phyloP scores from a whole-genome alignment of 2,329 filamentous ascomycete species.

The Penicillium fuscoglaucum region DNA sequence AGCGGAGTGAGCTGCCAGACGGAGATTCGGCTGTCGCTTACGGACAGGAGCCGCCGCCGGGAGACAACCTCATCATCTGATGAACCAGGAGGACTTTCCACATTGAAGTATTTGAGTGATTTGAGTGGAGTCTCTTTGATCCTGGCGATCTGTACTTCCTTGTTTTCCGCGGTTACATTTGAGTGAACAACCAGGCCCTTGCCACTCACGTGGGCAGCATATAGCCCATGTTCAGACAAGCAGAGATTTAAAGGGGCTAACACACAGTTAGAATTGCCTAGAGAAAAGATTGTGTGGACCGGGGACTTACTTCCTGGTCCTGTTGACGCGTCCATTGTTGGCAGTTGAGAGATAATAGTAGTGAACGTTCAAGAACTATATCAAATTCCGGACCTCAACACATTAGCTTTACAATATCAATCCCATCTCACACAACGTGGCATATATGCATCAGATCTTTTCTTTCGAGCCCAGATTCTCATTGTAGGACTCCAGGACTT shows the following conservation, averaged over 20 bases:
- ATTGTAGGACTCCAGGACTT: background rate
- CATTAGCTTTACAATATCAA: background rate
- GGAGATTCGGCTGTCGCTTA: constrained; percentile 37
- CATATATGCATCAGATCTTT: background rate
- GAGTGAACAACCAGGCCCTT: constrained; percentile 39
- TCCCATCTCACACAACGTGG: background rate
- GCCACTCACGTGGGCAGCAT: constrained; percentile 30
- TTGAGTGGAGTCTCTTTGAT: constrained; percentile 35
- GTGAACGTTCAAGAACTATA: background rate
- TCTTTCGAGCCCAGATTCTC: background rate
- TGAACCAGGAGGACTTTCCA: background rate
- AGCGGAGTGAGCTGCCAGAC: constrained; percentile 41
- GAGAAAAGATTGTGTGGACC: background rate
- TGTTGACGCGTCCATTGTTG: constrained; percentile 32
- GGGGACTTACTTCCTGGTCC: constrained; percentile 27
- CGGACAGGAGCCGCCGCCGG: constrained; percentile 36
- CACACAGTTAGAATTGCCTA: constrained; percentile 6
- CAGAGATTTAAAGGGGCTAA: constrained; percentile 21
- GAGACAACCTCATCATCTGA: constrained; percentile 15
- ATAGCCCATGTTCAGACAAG: constrained; percentile 35
- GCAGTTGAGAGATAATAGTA: background rate
- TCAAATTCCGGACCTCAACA: background rate
- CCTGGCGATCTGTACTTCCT: constrained; percentile 35
- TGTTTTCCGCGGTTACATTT: constrained; percentile 30
- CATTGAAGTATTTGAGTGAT: constrained; percentile 32